Conservation (phyloP, 2,329 filamentous ascomycete genomes). For the Colletotrichum brevisporum region DNA sequence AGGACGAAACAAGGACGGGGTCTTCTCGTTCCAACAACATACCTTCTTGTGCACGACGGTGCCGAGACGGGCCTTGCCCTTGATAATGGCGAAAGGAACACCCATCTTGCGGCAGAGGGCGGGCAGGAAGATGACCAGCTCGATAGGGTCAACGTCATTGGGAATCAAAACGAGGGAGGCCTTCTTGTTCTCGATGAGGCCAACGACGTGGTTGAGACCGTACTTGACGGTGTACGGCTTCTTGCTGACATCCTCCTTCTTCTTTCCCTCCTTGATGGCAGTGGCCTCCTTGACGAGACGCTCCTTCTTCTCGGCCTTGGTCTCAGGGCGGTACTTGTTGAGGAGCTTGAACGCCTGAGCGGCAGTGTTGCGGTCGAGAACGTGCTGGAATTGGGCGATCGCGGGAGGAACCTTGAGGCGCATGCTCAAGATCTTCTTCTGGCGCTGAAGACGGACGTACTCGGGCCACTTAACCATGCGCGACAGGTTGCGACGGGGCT, state of each 20-base stretch:
- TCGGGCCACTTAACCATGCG: conserved; percentile 99
- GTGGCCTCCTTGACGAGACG: conserved; percentile 98
- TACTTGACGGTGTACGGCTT: conserved; percentile 99
- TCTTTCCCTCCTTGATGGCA: conserved; percentile 98
- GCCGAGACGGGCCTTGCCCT: conserved; percentile 99
- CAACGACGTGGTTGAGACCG: conserved; percentile 99
- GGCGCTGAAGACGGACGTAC: conserved; percentile 97
- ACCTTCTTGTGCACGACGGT: conserved; percentile 99
- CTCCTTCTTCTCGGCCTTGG: conserved; percentile 99
- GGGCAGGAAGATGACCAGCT: conserved; percentile 98
- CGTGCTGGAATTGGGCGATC: conserved; percentile 97
- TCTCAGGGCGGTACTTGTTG: conserved; percentile 99
- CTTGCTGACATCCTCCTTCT: conserved; percentile 99
- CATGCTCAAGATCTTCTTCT: conserved; percentile 95
- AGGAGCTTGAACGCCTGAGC: conserved; percentile 99
- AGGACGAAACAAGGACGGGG: neutral
- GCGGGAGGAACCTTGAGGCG: conserved; percentile 98
- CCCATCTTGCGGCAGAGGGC: conserved; percentile 99
- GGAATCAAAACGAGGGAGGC: conserved; percentile 97
- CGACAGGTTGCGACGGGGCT: conserved; percentile 94
- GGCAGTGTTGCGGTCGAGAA: conserved; percentile 96
- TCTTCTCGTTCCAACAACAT: neutral
- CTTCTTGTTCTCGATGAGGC: conserved; percentile 99
- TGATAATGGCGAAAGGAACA: conserved; percentile 98
- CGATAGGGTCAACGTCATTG: conserved; percentile 99